Conservation (phyloP, 192 early-diverging fungal genomes). For the Lobulomyces angularis region DNA sequence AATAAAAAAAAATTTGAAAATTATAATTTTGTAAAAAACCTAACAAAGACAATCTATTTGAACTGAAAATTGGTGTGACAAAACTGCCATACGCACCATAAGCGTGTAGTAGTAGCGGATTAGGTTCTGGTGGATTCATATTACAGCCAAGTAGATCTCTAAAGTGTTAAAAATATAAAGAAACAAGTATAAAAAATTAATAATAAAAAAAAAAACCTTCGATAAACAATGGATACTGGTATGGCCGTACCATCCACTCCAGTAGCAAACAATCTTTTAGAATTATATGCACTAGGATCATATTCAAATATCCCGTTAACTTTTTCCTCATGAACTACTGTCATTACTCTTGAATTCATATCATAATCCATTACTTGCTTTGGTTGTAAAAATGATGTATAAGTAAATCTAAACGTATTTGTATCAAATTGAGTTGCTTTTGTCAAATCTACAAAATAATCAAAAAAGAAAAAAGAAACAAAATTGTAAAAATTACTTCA, state of each 20-base stretch:
- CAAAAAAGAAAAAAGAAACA: no score
- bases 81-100: slow-evolving; percentile 75
- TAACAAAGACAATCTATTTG: slow-evolving; percentile 62
- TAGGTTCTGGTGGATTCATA: slow-evolving; percentile 10
- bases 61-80: slow-evolving; percentile 61
- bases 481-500: no score
- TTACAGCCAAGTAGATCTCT: slow-evolving; percentile 13
- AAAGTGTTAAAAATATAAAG: no score
- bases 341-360: slow-evolving; percentile 10
- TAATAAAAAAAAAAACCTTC: no score
- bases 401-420: slow-evolving; percentile 27
- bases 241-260: slow-evolving; percentile 16
- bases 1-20: no score
- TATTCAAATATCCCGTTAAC: slow-evolving; percentile 11
- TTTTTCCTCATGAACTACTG: slow-evolving; percentile 16
- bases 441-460: not conserved
- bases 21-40: no score
- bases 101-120: slow-evolving; percentile 47
- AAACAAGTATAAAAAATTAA: no score
- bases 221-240: slow-evolving; percentile 18
- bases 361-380: slow-evolving; percentile 31
- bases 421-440: slow-evolving; percentile 25
- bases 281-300: slow-evolving; percentile 8
- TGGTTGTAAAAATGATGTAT: slow-evolving; percentile 29
- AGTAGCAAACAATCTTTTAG: slow-evolving; percentile 14